These are phyloP conservation scores for Gonium pectorale DNA, from an alignment of 139 green algal genomes.

Conservation along the genomic window DNA sequence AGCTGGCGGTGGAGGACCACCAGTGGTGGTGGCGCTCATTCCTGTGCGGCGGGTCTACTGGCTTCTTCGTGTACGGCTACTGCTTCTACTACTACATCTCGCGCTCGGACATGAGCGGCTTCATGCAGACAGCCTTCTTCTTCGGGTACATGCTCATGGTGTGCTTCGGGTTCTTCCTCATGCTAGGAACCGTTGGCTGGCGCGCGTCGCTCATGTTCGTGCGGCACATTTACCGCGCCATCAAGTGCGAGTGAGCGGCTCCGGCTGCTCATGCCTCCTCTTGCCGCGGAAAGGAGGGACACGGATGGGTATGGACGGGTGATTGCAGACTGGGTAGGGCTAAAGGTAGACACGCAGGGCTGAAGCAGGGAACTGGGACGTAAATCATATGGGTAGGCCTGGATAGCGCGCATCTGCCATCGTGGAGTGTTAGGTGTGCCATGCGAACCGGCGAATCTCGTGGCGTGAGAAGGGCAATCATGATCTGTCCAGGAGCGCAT, in stretches of 20 bases:
- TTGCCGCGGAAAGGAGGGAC: too few relatives aligned
- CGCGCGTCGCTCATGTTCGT: slow-evolving; percentile 77
- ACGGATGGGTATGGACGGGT: too few relatives aligned
- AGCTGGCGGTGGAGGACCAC: slow-evolving; percentile 89
- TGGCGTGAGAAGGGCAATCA: too few relatives aligned
- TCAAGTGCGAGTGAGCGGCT: slow-evolving; percentile 52
- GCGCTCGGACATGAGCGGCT: slow-evolving; percentile 87
- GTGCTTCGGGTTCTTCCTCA: slow-evolving; percentile 79
- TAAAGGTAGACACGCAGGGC: too few relatives aligned
- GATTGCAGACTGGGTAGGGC: too few relatives aligned
- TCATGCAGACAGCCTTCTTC: slow-evolving; percentile 88
- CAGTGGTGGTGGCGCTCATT: slow-evolving; percentile 93
- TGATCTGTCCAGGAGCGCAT: too few relatives aligned
- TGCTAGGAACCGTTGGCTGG: slow-evolving; percentile 92
- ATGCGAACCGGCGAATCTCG: too few relatives aligned
- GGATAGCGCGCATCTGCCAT: too few relatives aligned
- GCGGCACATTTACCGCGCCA: slow-evolving; percentile 63
- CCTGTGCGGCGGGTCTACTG: slow-evolving; percentile 94
- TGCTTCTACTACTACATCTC: slow-evolving; percentile 97
- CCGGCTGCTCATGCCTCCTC: too few relatives aligned
- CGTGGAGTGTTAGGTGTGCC: too few relatives aligned
- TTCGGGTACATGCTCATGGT: slow-evolving; percentile 91
- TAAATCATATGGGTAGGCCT: too few relatives aligned
- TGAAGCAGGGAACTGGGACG: too few relatives aligned
- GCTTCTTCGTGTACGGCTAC: slow-evolving; percentile 95